These are phyloP conservation scores for Chenopodium suecicum DNA, from an alignment of 148 eudicot genomes.

Conservation along the genomic window DNA sequence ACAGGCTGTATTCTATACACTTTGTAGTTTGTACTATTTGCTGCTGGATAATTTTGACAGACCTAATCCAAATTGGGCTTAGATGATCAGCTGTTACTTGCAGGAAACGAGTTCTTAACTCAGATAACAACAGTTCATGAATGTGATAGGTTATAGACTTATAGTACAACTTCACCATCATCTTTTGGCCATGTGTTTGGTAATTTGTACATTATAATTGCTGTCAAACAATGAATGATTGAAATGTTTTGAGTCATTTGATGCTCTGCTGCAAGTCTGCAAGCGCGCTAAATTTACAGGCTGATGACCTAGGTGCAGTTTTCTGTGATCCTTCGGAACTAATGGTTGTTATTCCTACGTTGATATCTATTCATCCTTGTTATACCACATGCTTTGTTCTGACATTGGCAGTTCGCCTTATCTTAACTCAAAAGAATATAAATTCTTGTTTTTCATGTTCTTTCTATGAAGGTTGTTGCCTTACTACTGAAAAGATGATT, in stretches of 20 bases:
- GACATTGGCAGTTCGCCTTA: background rate
- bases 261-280: background rate
- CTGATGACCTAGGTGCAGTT: background rate
- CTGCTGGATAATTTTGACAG: background rate
- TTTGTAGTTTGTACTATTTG: too few relatives aligned
- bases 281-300: background rate
- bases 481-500: too few relatives aligned
- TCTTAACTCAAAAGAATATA: too few relatives aligned
- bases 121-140: background rate
- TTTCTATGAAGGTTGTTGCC: too few relatives aligned
- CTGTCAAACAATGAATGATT: background rate
- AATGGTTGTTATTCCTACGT: background rate
- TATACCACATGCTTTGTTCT: background rate
- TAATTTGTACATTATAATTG: background rate
- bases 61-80: background rate
- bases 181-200: background rate
- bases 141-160: background rate
- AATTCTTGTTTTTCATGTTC: too few relatives aligned
- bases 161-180: background rate
- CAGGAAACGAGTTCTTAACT: background rate
- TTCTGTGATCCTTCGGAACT: background rate
- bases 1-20: too few relatives aligned
- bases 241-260: background rate
- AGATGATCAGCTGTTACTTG: background rate
- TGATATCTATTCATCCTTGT: background rate